Base-by-base conservation (phyloP, 306 rosid genomes). In the Pachyrhizus erosus region DNA sequence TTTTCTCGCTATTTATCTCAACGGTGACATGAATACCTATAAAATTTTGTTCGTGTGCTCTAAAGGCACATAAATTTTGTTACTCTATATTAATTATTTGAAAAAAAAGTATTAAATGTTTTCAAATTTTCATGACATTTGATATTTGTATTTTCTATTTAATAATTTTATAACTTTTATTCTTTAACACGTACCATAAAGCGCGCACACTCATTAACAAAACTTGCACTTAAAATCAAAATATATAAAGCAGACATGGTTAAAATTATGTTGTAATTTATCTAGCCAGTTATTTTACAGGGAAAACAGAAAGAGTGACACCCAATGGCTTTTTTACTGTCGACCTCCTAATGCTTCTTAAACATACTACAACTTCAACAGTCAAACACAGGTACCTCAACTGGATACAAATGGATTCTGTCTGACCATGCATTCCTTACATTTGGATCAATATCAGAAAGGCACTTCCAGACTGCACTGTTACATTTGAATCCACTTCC, bases 401-500 rank as follows among this genome's bases (percentile, higher is more conserved):
- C 49, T 4, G 94, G 92, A 84, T 88, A 92, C 80, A 77, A 42
- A 87, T 88, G 89, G 86, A 89, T 88, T 85, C 84, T 86, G 74
- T 92, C 93, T 9, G 93, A 86, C 92, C 97, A 90, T 67, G 90
- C 88, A 85, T 79, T 92, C 86, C 61, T 87, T 34, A 15, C 84
- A 21, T 65, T 81, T 54, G 91, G 87, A 69, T 90, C 90, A 57
- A 87, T 70, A 67, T 90, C 86, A 48, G 90, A 85, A 54, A 88
- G 81, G 82, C 92, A 88, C 83, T 84, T 85, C 92, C 94, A 90
- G 3, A 88, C 91, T 70, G 93, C 97, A 88, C 92, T 90, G 77
- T 91, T 88, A 70, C 94, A 91, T 77, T 88, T 91, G 87, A 91
- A 89, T 52, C 93, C 93, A 76, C 95, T 92, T 78, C 94, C 94